phyloP scores from a whole-genome alignment of 2,329 filamentous ascomycete genomes.

The Exserohilum turcica region DNA sequence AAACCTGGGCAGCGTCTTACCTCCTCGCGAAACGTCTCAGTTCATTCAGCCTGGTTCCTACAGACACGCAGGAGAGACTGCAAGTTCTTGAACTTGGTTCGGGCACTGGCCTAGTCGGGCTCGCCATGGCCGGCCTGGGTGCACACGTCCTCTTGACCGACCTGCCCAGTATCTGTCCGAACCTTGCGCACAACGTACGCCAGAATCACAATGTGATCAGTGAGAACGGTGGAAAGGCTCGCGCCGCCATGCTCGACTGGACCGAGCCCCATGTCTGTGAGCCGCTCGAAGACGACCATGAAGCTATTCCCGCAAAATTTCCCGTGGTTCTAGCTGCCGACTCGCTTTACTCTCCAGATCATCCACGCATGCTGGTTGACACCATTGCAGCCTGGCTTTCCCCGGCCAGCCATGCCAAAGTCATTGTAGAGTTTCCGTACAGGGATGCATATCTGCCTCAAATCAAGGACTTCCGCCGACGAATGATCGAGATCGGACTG shows the following conservation, averaged over 20 bases:
- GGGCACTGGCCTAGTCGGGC: constrained; percentile 87
- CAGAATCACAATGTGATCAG: constrained; percentile 65
- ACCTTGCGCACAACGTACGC: constrained; percentile 74
- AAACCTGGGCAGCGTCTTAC: constrained; percentile 94
- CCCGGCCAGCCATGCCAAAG: constrained; percentile 61
- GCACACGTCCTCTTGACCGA: constrained; percentile 77
- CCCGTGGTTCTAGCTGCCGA: constrained; percentile 81
- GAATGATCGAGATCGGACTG: constrained; percentile 63
- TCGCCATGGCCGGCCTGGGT: constrained; percentile 77
- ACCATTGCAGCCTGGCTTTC: constrained; percentile 73
- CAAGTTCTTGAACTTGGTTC: constrained; percentile 78
- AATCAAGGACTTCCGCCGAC: constrained; percentile 64
- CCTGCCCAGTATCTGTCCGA: constrained; percentile 79
- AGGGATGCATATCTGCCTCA: constrained; percentile 73
- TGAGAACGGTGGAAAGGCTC: constrained; percentile 61
- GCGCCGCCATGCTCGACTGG: constrained; percentile 77
- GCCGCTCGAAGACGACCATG: constrained; percentile 16
- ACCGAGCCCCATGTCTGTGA: constrained; percentile 58
- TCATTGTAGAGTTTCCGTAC: constrained; percentile 80
- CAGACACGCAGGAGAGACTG: constrained; percentile 2
- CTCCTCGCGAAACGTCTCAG: constrained; percentile 75
- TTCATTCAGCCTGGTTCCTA: constrained; percentile 31
- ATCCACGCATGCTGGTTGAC: constrained; percentile 74
- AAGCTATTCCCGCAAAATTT: constrained; percentile 40
- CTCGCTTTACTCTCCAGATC: constrained; percentile 82